Evolutionary conservation across 352 stramenopile genomes (phyloP).

Genomic region (Globisporangium lucens): DNA sequence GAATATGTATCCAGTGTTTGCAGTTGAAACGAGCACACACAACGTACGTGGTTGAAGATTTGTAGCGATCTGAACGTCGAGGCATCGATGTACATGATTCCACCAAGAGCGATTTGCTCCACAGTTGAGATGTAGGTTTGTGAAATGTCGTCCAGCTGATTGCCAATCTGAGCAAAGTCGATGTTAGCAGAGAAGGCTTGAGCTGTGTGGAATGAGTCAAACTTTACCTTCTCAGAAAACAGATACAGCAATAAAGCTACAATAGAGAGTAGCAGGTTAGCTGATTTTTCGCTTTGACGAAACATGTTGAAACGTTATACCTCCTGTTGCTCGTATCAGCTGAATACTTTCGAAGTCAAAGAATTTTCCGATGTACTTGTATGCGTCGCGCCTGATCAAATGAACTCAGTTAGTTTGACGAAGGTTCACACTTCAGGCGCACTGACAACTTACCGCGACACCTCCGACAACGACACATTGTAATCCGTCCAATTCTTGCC

Average conservation of each 20-base stretch:
- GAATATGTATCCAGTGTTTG: not conserved
- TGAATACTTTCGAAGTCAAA: slow-evolving; percentile 79
- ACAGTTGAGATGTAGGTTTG: slow-evolving; percentile 56
- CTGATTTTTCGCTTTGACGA: not conserved
- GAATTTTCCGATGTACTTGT: slow-evolving; percentile 65
- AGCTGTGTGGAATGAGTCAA: not conserved
- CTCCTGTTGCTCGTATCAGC: slow-evolving; percentile 72
- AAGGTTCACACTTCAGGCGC: not conserved
- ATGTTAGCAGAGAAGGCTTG: not conserved
- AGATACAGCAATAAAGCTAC: slow-evolving; percentile 71
- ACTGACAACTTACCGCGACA: slow-evolving; percentile 19
- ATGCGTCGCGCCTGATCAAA: slow-evolving; percentile 45
- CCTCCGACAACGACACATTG: slow-evolving; percentile 22
- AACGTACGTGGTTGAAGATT: slow-evolving; percentile 73
- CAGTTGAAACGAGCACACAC: not conserved
- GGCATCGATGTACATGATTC: slow-evolving; percentile 80
- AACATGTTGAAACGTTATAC: slow-evolving; percentile 23
- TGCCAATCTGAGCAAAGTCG: slow-evolving; percentile 58
- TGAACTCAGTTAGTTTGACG: not conserved
- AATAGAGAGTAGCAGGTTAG: slow-evolving; percentile 2
- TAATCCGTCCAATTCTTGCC: slow-evolving; percentile 32
- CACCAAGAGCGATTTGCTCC: slow-evolving; percentile 64
- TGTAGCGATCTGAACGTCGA: slow-evolving; percentile 71
- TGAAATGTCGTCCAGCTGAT: slow-evolving; percentile 65
- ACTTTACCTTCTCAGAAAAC: slow-evolving; percentile 59